A percentile compares a stretch with the other conserved stretches of the same genome.
These are phyloP conservation scores for Macrophomina tecta DNA, from an alignment of 2,329 filamentous ascomycete genomes.

Conservation along the genomic window DNA sequence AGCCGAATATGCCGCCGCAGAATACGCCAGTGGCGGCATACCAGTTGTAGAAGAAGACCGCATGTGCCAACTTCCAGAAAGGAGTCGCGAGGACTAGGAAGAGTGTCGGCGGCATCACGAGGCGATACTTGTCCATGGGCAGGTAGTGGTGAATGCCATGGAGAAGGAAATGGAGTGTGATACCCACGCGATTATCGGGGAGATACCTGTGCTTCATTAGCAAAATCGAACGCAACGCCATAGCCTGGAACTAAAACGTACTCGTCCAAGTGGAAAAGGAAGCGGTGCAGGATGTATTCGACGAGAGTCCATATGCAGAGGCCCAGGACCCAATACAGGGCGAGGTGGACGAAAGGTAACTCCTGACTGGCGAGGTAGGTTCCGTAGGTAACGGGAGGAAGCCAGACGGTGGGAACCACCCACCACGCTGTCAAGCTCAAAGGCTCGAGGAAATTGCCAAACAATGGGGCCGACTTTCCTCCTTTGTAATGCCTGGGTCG, in stretches of 20 bases:
- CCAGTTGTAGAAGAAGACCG: slow-evolving; percentile 85
- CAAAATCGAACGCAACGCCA: background rate
- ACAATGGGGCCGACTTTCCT: slow-evolving; percentile 88
- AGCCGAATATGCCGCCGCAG: slow-evolving; percentile 92
- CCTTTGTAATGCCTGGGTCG: slow-evolving; percentile 95
- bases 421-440: slow-evolving; percentile 95
- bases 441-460: slow-evolving; percentile 99
- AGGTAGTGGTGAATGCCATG: slow-evolving; percentile 98
- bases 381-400: slow-evolving; percentile 79
- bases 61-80: slow-evolving; percentile 90
- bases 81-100: slow-evolving; percentile 84
- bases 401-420: slow-evolving; percentile 82
- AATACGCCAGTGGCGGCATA: slow-evolving; percentile 77
- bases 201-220: slow-evolving; percentile 66
- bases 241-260: slow-evolving; percentile 57
- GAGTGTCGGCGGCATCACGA: slow-evolving; percentile 94
- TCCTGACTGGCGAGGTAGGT: slow-evolving; percentile 62
- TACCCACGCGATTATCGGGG: slow-evolving; percentile 85
- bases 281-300: slow-evolving; percentile 88
- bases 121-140: slow-evolving; percentile 97
- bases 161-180: slow-evolving; percentile 89
- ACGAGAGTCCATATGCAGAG: slow-evolving; percentile 84
- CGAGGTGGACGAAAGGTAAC: background rate
- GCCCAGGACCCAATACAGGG: slow-evolving; percentile 70
- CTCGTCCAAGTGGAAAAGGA: slow-evolving; percentile 92